Base-by-base conservation (phyloP, 2,329 filamentous ascomycete genomes). In the Thermochaetoides dissita region DNA sequence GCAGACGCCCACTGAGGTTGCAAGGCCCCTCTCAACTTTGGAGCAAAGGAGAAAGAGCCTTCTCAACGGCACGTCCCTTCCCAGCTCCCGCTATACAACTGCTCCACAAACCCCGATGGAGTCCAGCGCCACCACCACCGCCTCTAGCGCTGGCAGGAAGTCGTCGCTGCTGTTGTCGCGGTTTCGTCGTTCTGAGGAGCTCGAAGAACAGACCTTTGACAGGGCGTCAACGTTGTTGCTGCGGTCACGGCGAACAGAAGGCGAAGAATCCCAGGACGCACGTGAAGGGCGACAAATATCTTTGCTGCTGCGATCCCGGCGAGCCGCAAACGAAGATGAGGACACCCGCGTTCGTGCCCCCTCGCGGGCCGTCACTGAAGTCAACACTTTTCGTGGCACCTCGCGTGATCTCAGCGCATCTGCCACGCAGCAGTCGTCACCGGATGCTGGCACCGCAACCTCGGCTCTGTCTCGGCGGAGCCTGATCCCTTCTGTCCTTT, bases 291-390 rank as follows among this genome's bases (percentile, higher is more conserved):
- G 68, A 30, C 64, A 65, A 48, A 65, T 70, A 7, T 67, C 69
- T 17, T 51, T 74, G 36, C 54, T 76, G 36, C 50, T 71, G n/a
- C 49, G 69, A 31, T 60, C 59, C 38, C 66, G 67, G 36, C 63
- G 69, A 33, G 62, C 60, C 31, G n/a, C 17, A 9, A 68, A 72
- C 2, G 68, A 71, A 8, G 68, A 73, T 1, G 68, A 71, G 12
- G 46, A 55, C n/a, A 3, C 34, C 34, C 62, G 65, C 30, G 67
- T 71, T 48, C 68, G 71, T n/a, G 65, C 69, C 2, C 73, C 74
- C 1, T 78, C 76, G 4, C 65, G 77, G 24, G 74, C 74, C 4
- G 60, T 64, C 32, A 79, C 74, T 1, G 76, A 81, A 45, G 64
- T 69, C 40, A 67, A 63, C 29, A 54, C 48, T 53, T 59, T 48